Evolutionary conservation across 2,329 filamentous ascomycete species (phyloP).

Genomic region (Spiromastix sp.): DNA sequence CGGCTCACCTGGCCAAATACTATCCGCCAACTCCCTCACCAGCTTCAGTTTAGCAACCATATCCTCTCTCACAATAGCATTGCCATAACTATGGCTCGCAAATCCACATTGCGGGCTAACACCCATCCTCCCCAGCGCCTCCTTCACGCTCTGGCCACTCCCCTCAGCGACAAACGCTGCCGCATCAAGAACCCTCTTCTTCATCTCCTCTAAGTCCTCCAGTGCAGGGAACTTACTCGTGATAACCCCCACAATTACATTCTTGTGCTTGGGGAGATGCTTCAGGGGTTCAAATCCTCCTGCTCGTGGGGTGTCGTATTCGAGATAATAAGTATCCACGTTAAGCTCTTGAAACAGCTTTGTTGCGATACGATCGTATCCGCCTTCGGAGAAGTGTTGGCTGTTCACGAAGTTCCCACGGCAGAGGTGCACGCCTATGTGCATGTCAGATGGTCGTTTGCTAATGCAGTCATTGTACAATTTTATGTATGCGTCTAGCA

Average conservation of each 20-base stretch:
- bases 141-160: constrained; percentile 50
- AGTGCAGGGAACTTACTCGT: constrained; percentile 53
- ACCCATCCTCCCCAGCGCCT: constrained; percentile 57
- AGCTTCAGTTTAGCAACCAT: constrained; percentile 64
- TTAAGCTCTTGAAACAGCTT: constrained; percentile 55
- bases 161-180: constrained; percentile 62
- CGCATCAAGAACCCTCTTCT: constrained; percentile 47
- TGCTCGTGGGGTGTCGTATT: constrained; percentile 56
- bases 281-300: constrained; percentile 57
- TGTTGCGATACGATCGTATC: constrained; percentile 56
- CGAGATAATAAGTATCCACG: constrained; percentile 58
- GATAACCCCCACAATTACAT: constrained; percentile 54
- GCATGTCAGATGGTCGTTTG: constrained; percentile 57
- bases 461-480: constrained; percentile 64
- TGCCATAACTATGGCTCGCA: constrained; percentile 64
- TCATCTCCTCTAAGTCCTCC: constrained; percentile 55
- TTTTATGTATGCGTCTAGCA: constrained; percentile 64
- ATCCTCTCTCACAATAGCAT: constrained; percentile 56
- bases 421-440: constrained; percentile 68
- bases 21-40: constrained; percentile 60
- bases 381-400: constrained; percentile 56
- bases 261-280: constrained; percentile 50
- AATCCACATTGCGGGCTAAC: constrained; percentile 66
- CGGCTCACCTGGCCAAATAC: constrained; percentile 54
- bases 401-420: constrained; percentile 54